Evolutionary conservation across 495 filamentous ascomycete genomes (phyloP), one percentile per base, ranked within the genome.

Genomic region (Daldinia grandis): DNA sequence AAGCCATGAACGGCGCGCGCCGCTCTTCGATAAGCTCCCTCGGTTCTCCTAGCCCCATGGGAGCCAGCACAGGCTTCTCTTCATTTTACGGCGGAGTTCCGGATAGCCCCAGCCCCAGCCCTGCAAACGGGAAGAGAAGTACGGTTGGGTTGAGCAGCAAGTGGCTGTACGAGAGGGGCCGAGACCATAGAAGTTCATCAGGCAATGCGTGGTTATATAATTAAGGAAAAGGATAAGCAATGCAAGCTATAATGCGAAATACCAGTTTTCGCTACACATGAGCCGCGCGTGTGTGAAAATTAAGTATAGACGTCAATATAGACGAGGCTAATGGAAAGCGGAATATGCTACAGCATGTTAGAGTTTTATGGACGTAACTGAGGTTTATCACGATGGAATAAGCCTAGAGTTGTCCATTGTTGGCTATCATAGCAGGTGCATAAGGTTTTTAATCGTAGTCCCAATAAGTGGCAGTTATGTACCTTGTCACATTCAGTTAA

Each of bases 161-260:
- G 80, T 99, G 94, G 95, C 79, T 97, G 42, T 99, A 97, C 80
- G 92, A 99, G 78, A 90, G 89, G 77, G 84, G 82, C 24, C 68
- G 57, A 15, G 68, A 71, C 24, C 71, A 61, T 42, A 84, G 87
- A 69, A 78, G 79, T 65, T 74, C 81, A 53, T 74, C 81, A 59
- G 76, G 80, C 7, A 79, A 74, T 40, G 74, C 69, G 14, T 81
- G 80, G 78, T 62, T 79, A 66, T 74, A 80, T 28, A 54, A 64
- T 47, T 76, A 58, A 19, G 42, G 17, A 1, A 47, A 24, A 21
- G 9, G 8, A 47, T 12, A 47, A 47, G 19, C 9, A 12, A 47
- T 47, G 42, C 24, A 47, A 47, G 19, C 10, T 53, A 28, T 12
- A 30, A 53, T 53, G 25, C 50, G 21, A 53, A 24, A 53, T 53